Base-by-base conservation (phyloP, 805 yeast genomes). In the Sporopachydermia lactativora region DNA sequence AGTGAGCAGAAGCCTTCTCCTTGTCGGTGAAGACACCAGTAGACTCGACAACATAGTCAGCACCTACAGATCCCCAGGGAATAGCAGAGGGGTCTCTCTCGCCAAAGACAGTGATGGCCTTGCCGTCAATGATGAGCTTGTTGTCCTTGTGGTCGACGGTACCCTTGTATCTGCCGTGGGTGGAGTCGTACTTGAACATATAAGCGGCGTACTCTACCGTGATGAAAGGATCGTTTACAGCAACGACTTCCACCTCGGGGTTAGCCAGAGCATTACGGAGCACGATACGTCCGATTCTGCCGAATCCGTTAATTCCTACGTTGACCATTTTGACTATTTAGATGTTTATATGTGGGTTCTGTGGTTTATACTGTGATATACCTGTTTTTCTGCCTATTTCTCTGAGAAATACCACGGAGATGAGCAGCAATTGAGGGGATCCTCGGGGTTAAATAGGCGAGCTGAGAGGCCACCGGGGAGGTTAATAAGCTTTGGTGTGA, bases 111-210 rank as follows among this genome's bases (percentile, higher is more conserved):
- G 66, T 60, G 61, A 83, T 74, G 57, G 67, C 62, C 53, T 71
- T 60, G 54, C 85, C 89, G 61, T 79, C 73, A 60, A 84, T 74
- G 64, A 79, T 62, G 47, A 84, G 64, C 58, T 63, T 54, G 54
- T 68, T 70, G 47, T 68, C 84, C 50, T 73, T 73, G 50, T 64
- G 58, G 28, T 58, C 58, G 43, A 53, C 46, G 52, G 66, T 46
- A 58, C 95, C 95, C 58, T 68, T 64, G 79, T 64, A 85, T 60
- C 68, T 70, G 58, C 95, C 94, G 71, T 84, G 95, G 51, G 94
- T 84, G 46, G 95, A 82, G 67, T 84, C 95, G 68, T 83, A 84
- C 73, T 84, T 85, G 82, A 84, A 83, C 85, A 84, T 77, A 75
- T 84, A 84, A 49, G 95, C 82, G 58, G 95, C 95, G 66, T 84